A percentile compares a stretch with the other conserved stretches of the same genome.
Conservation (phyloP, 768 basidiomycete species). For the Tulasnella sp. region DNA sequence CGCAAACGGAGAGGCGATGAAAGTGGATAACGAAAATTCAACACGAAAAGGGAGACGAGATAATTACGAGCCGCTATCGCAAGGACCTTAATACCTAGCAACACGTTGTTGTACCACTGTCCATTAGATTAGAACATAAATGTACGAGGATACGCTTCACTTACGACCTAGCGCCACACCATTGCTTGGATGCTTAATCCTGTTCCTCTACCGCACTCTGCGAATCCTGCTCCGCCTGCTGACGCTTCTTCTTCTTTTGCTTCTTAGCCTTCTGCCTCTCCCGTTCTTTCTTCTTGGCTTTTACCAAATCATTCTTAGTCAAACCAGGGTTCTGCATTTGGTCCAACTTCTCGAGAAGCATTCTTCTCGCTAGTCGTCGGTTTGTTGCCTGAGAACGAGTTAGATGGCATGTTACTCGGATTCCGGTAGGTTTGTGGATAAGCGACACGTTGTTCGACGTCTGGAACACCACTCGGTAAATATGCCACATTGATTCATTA, state of each 20-base stretch:
- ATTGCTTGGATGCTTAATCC: not conserved
- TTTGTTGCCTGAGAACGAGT: constrained; percentile 79
- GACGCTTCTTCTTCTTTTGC: constrained; percentile 55
- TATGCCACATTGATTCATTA: not conserved
- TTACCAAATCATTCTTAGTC: constrained; percentile 58
- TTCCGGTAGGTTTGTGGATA: constrained; percentile 78
- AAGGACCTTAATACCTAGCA: not conserved
- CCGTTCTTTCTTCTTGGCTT: constrained; percentile 67
- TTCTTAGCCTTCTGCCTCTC: constrained; percentile 71
- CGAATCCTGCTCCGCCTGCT: constrained; percentile 22
- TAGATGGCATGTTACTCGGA: constrained; percentile 81
- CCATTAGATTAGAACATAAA: not conserved
- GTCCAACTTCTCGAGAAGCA: constrained; percentile 75
- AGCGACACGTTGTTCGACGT: constrained; percentile 60
- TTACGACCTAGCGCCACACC: not conserved
- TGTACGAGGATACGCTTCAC: not conserved
- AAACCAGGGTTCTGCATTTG: constrained; percentile 64
- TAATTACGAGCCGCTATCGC: not conserved
- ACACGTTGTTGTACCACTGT: not conserved
- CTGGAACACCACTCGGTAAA: constrained; percentile 7
- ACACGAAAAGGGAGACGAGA: constrained; percentile 6
- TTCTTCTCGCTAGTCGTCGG: constrained; percentile 63
- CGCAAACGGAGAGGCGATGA: constrained; percentile 54
- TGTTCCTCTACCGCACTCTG: not conserved
- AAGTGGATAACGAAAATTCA: not conserved